phyloP scores from a whole-genome alignment of 371 early-diverging fungal genomes.

The Mortierella sp. region DNA sequence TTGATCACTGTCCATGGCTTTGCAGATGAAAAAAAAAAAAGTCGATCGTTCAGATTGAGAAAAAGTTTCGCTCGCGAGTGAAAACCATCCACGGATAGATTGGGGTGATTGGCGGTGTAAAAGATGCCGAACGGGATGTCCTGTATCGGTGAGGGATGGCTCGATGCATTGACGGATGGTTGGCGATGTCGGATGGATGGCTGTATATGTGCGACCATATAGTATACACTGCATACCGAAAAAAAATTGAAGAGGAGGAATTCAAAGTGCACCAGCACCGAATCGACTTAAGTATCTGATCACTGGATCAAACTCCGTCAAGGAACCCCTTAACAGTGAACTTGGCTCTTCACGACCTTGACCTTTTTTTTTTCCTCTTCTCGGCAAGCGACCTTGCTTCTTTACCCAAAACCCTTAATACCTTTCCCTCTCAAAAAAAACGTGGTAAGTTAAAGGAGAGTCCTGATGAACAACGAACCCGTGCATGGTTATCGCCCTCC shows the following conservation, averaged over 20 bases:
- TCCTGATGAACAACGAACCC: not conserved
- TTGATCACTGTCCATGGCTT: not conserved
- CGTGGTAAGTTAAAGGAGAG: slow-evolving; percentile 13
- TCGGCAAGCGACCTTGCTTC: slow-evolving; percentile 11
- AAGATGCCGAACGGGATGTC: not conserved
- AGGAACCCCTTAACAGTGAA: not conserved
- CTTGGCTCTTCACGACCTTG: not conserved
- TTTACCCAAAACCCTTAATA: slow-evolving; percentile 8
- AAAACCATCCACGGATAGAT: not conserved
- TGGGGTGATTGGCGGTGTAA: not conserved
- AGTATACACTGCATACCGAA: slow-evolving; percentile 34
- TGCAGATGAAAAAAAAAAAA: not conserved
- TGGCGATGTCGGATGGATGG: slow-evolving; percentile 27
- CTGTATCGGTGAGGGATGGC: not conserved
- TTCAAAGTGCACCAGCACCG: not conserved
- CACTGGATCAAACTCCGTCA: not conserved
- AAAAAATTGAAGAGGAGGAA: slow-evolving; percentile 37
- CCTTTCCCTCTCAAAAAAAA: slow-evolving; percentile 1
- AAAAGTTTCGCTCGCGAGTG: no score
- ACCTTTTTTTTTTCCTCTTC: slow-evolving; percentile 1
- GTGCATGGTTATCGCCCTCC: not conserved
- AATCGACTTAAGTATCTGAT: not conserved
- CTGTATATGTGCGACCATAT: not conserved
- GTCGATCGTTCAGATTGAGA: not conserved
- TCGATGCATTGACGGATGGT: slow-evolving; percentile 23